Evolutionary conservation across 352 stramenopile species (phyloP), one percentile per base, ranked within the genome.

Genomic region (Plasmopara viticola): DNA sequence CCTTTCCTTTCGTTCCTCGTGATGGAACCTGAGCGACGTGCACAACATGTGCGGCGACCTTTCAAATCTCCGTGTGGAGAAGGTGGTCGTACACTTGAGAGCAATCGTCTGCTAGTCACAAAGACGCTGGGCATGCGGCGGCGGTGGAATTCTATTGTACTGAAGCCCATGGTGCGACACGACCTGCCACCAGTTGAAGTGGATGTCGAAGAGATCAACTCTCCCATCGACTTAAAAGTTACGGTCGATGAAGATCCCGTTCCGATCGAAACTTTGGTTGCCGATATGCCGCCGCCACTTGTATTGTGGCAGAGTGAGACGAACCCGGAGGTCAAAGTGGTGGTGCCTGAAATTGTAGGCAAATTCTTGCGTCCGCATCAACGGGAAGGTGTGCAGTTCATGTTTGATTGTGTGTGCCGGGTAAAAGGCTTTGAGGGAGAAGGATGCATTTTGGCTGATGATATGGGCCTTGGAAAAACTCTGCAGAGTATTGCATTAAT

Each of bases 281-380:
- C 51, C 0, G 70, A 86, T 33, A 63, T 64, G 0, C 72, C 78
- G 4, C 78, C 81, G 14, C 84, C 84, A 8, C 67, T 95, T 10
- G 78, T 95, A 34, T 60, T 95, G 9, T 95, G 84, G 84, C 65
- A 86, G 33, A 86, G 77, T 45, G 64, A 85, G 47, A 80, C 84
- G 1, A 59, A 93, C 37, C 60, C 72, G 2, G 56, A 82, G 5
- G 38, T 79, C 17, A 74, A 82, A 34, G 75, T 94, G 5, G 77
- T 95, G 29, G 84, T 96, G 12, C 84, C 88, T 8, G 79, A 90
- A 25, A 87, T 98, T 20, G 76, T 99, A 5, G 87, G 87, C 52
- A 98, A 98, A 51, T 98, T 90, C 61, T 62, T 99, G 33, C 87
- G 95, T 18, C 94, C 94, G 41, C 95, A 99, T 74, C 92, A 98